These are phyloP conservation scores for Niebla homalea DNA, from an alignment of 495 filamentous ascomycete species.

Conservation along the genomic window DNA sequence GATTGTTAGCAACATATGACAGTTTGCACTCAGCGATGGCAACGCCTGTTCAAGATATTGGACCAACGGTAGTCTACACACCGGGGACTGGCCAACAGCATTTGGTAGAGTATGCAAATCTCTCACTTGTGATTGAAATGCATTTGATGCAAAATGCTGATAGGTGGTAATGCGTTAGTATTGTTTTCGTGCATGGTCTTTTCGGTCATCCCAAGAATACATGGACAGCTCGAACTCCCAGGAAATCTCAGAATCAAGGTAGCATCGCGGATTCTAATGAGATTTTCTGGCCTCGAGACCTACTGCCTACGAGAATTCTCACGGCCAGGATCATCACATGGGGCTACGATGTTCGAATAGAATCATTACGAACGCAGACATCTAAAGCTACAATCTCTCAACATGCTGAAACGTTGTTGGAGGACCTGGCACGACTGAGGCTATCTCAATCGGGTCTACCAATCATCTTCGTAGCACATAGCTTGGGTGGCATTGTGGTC, in stretches of 20 bases:
- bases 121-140: background rate
- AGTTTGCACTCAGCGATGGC: background rate
- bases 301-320: constrained; percentile 38
- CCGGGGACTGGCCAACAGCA: background rate
- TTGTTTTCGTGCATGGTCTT: constrained; percentile 71
- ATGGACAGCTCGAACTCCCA: constrained; percentile 51
- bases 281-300: constrained; percentile 63
- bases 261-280: background rate
- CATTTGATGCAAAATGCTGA: background rate
- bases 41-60: background rate
- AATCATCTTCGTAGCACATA: constrained; percentile 36
- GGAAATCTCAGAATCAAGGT: background rate
- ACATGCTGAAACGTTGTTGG: constrained; percentile 66
- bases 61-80: background rate
- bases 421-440: constrained; percentile 37
- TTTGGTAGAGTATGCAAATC: background rate
- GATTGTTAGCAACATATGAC: too few species aligned
- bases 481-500: constrained; percentile 38
- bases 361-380: constrained; percentile 40
- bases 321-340: constrained; percentile 60
- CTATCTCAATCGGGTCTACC: constrained; percentile 16
- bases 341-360: constrained; percentile 72
- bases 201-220: constrained; percentile 64
- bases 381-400: constrained; percentile 63
- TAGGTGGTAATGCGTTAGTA: constrained; percentile 15